These are phyloP conservation scores for Immersiporthe knoxdaviesiana DNA, from an alignment of 2,329 filamentous ascomycete species.

Conservation along the genomic window DNA sequence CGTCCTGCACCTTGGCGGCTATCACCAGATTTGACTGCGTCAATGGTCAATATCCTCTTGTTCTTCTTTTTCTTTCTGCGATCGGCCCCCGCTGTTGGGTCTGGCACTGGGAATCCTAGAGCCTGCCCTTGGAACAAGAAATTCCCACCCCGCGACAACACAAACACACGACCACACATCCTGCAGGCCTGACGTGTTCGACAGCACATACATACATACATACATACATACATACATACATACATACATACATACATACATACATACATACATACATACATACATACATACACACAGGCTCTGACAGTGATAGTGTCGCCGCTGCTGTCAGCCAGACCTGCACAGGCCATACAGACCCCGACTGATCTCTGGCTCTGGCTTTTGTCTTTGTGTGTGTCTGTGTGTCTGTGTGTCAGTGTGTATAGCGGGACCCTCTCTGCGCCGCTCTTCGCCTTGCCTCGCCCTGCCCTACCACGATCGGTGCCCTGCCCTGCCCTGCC, in stretches of 20 bases:
- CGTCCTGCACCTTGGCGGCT: conserved; percentile 1
- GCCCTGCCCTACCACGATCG: conserved; percentile 1
- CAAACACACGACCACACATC: not conserved
- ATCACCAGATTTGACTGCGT: not conserved
- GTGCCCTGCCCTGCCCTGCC: not conserved
- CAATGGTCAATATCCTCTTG: not conserved
- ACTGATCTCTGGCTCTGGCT: not conserved
- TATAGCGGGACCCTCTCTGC: not conserved
- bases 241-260: no score
- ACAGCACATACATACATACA: not conserved
- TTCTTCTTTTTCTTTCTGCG: no score
- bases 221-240: no score
- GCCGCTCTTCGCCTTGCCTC: not conserved
- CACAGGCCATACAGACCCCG: not conserved
- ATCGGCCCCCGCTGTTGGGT: not conserved
- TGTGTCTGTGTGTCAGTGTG: no score
- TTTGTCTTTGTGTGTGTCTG: no score
- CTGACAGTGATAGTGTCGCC: conserved; percentile 16
- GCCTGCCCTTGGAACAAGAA: not conserved
- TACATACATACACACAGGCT: no score
- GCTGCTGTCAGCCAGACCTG: conserved; percentile 23
- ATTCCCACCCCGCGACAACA: not conserved
- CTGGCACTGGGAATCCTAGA: not conserved
- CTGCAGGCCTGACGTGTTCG: not conserved
- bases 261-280: no score